Evolutionary conservation across 257 asterid species (phyloP), one percentile per base, ranked within the genome.

Genomic region (Petrea volubilis): DNA sequence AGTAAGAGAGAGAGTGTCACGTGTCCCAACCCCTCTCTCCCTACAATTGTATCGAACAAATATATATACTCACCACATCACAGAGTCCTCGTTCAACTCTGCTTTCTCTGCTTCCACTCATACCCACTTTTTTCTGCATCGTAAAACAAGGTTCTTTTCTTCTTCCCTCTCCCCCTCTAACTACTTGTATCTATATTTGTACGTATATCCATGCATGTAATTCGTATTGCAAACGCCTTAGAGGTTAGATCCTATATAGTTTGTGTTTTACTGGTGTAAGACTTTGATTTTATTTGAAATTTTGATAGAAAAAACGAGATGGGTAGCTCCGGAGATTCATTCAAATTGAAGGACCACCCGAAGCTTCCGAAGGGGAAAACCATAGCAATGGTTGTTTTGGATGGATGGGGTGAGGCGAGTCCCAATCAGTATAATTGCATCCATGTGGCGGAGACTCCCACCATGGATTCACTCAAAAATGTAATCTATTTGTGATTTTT

Each of bases 331-430:
- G 95, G 83, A 70, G 74, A 81, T 66, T 87, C 99, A 70, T 94
- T 95, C 95, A 89, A 91, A 67, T 75, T 94, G 86, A 81, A 89
- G 64, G 99, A 91, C 70, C 99, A 91, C 64, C 95, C 95, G 2
- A 91, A 89, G 72, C 81, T 94, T 11, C 95, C 99, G 0, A 91
- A 91, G 81, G 98, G 91, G 67, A 91, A 94, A 58, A 80, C 83
- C 29, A 75, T 94, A 43, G 97, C 98, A 2, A 64, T 91, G 89
- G 80, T 94, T 33, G 97, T 94, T 60, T 82, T 94, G 78, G 99
- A 94, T 79, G 99, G 99, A 21, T 94, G 99, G 99, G 99, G 99
- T 51, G 99, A 94, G 74, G 99, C 98, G 27, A 61, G 74, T 1
- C 84, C 97, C 55, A 73, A 94, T 81, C 77, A 94, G 67, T 94